Conservation (phyloP, 371 early-diverging fungal genomes). For the Circinella minor region DNA sequence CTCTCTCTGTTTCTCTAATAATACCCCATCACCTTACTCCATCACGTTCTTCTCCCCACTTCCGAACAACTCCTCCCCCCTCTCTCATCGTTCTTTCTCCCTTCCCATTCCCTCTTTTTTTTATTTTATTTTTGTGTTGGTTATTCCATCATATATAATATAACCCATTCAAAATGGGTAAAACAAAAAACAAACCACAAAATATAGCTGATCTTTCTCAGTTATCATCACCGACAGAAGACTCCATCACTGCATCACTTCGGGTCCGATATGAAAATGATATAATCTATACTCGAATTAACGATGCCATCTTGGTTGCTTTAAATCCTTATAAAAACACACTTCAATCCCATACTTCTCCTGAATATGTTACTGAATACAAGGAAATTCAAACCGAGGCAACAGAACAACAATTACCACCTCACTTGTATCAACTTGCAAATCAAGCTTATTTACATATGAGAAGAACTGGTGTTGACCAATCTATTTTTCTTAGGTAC, state of each 20-base stretch:
- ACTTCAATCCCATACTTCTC: conserved; percentile 51
- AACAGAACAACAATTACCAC: conserved; percentile 48
- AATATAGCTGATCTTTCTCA: conserved; percentile 33
- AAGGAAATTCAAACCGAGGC: conserved; percentile 56
- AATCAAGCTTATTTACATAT: conserved; percentile 77
- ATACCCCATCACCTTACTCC: background rate
- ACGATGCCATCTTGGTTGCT: conserved; percentile 55
- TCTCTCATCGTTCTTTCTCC: background rate
- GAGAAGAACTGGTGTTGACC: conserved; percentile 87
- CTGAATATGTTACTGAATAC: conserved; percentile 79
- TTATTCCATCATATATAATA: background rate
- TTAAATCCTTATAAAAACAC: conserved; percentile 56
- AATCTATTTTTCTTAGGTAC: conserved; percentile 74
- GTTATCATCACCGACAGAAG: conserved; percentile 34
- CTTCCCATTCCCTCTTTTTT: conserved; percentile 15
- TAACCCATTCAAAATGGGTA: conserved; percentile 14
- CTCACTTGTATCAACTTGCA: conserved; percentile 87
- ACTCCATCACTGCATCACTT: conserved; percentile 56
- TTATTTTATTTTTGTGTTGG: conserved; percentile 9
- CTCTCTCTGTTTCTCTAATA: too few relatives aligned
- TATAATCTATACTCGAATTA: conserved; percentile 67
- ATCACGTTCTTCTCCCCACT: background rate
- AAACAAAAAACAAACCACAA: conserved; percentile 27
- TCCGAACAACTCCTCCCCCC: background rate
- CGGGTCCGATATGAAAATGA: conserved; percentile 58